These are phyloP conservation scores for Rhizopus arrhizus DNA, from an alignment of 371 early-diverging fungal species.

Conservation along the genomic window DNA sequence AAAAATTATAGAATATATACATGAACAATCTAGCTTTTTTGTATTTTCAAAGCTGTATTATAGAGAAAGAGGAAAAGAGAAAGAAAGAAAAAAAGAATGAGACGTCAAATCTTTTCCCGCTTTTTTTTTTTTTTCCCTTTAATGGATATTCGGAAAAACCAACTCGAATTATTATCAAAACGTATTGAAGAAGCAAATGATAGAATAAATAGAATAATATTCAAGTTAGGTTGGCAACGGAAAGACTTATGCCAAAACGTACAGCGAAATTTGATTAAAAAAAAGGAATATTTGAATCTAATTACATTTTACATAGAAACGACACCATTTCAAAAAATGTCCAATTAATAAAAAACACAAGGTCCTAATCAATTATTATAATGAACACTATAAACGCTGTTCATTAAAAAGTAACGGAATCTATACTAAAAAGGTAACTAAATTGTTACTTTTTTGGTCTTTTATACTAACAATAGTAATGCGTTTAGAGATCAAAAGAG, in stretches of 20 bases:
- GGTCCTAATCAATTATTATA: neutral
- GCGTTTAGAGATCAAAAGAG: too few relatives aligned
- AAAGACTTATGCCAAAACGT: constrained; percentile 11
- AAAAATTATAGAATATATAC: too few relatives aligned
- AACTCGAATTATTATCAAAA: constrained; percentile 17
- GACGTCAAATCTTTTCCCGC: too few relatives aligned
- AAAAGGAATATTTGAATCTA: neutral
- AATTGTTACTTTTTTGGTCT: too few relatives aligned
- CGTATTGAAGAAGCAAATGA: constrained; percentile 21
- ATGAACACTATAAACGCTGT: constrained; percentile 13
- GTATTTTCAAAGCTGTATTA: too few relatives aligned
- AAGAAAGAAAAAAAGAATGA: constrained; percentile 3
- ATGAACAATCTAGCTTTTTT: too few relatives aligned
- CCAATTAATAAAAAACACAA: constrained; percentile 15
- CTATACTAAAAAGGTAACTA: neutral
- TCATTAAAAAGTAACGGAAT: constrained; percentile 9
- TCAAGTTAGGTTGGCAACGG: constrained; percentile 24
- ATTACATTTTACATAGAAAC: neutral
- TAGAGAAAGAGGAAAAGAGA: too few relatives aligned
- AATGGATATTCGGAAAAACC: constrained; percentile 22
- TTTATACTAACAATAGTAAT: neutral
- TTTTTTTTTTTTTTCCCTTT: constrained; percentile 1
- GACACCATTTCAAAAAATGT: constrained; percentile 6
- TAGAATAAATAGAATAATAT: constrained; percentile 10
- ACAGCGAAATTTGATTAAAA: neutral